Evolutionary conservation across 2,329 filamentous ascomycete species (phyloP).

Genomic region (Ophiostoma australiae): DNA sequence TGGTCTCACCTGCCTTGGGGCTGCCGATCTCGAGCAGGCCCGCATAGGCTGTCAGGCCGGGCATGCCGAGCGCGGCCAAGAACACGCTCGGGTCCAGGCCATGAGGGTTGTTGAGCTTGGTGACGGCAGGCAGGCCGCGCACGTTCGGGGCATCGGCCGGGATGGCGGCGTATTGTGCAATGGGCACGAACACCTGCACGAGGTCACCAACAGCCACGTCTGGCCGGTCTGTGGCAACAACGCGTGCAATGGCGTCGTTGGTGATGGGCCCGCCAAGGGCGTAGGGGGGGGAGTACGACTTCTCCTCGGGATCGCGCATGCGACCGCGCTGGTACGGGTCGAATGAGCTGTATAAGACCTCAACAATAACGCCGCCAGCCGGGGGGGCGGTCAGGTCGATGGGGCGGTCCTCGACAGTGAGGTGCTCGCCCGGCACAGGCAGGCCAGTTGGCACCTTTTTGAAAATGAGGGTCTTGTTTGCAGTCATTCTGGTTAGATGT

Average conservation of each 20-base stretch:
- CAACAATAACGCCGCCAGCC: constrained; percentile 61
- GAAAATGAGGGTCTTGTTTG: constrained; percentile 72
- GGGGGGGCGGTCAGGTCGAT: constrained; percentile 62
- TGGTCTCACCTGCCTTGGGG: constrained; percentile 71
- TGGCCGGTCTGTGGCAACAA: constrained; percentile 60
- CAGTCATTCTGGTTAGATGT: constrained; percentile 17
- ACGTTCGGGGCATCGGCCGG: constrained; percentile 32
- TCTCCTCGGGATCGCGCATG: constrained; percentile 61
- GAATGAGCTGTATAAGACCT: constrained; percentile 69
- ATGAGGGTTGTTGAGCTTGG: constrained; percentile 69
- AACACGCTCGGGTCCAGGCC: constrained; percentile 61
- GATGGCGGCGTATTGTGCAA: constrained; percentile 65
- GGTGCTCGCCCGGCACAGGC: constrained; percentile 66
- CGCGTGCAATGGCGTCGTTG: constrained; percentile 60
- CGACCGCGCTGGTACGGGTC: constrained; percentile 81
- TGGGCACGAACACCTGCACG: constrained; percentile 52
- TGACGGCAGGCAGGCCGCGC: constrained; percentile 48
- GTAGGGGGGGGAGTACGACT: constrained; percentile 65
- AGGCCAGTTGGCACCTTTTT: constrained; percentile 61
- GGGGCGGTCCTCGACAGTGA: constrained; percentile 60
- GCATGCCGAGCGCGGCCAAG: constrained; percentile 59
- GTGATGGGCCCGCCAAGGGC: constrained; percentile 57
- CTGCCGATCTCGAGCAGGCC: constrained; percentile 64
- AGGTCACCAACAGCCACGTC: constrained; percentile 65
- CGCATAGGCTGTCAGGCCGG: constrained; percentile 47